A percentile compares a stretch with the other conserved stretches of the same genome.
These are phyloP conservation scores for Phytophthora pisi DNA, from an alignment of 352 stramenopile genomes.

Conservation along the genomic window DNA sequence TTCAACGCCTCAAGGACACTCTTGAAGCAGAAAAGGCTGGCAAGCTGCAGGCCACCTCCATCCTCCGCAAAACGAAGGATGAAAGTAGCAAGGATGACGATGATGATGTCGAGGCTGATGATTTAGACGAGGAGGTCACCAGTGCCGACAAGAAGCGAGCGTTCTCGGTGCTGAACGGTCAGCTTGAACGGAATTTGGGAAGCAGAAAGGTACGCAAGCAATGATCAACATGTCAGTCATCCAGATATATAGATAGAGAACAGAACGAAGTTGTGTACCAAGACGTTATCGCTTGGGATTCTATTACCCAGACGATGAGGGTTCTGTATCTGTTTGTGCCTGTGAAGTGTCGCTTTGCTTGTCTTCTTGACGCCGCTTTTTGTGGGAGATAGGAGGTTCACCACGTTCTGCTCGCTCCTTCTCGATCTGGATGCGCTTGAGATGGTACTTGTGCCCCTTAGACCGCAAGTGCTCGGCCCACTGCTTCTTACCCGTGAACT, in stretches of 20 bases:
- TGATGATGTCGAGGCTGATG: constrained; percentile 10
- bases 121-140: constrained; percentile 40
- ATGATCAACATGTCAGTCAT: constrained; percentile 21
- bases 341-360: constrained; percentile 7
- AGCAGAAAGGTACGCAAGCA: constrained; percentile 48
- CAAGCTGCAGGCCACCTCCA: constrained; percentile 57
- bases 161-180: constrained; percentile 55
- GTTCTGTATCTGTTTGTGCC: constrained; percentile 15
- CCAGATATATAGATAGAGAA: constrained; percentile 32
- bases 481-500: constrained; percentile 72
- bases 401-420: constrained; percentile 36
- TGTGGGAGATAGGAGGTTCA: constrained; percentile 16
- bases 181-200: constrained; percentile 66
- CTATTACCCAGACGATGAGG: constrained; percentile 9
- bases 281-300: constrained; percentile 24
- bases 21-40: constrained; percentile 79
- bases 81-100: constrained; percentile 4
- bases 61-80: constrained; percentile 36
- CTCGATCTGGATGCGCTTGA: constrained; percentile 72
- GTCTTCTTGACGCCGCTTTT: constrained; percentile 24
- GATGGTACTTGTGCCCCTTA: constrained; percentile 83
- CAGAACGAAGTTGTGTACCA: constrained; percentile 14
- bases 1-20: constrained; percentile 79
- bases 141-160: constrained; percentile 60
- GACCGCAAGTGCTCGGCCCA: constrained; percentile 79